A percentile compares a stretch with the other conserved stretches of the same genome.
phyloP scores from a whole-genome alignment of 257 asterid species.

The Plantago major region DNA sequence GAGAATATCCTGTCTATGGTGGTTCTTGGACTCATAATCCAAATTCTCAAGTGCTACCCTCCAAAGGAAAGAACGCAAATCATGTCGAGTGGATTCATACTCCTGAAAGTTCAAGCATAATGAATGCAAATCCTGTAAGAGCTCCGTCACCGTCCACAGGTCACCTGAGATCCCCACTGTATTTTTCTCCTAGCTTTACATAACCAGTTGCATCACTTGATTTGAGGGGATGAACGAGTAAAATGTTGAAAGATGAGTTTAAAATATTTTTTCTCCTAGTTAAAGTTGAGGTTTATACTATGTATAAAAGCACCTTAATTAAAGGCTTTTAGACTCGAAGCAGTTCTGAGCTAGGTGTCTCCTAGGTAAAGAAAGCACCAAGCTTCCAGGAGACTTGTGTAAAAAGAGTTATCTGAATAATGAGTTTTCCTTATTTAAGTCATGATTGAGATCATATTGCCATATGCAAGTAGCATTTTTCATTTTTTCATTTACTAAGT shows the following conservation, averaged over 20 bases:
- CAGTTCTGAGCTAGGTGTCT: constrained; percentile 22
- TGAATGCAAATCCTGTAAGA: constrained; percentile 22
- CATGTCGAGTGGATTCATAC: constrained; percentile 38
- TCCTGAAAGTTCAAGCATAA: constrained; percentile 21
- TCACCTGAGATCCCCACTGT: constrained; percentile 29
- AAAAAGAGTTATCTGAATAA: constrained; percentile 28
- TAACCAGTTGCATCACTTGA: constrained; percentile 21
- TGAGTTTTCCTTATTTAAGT: constrained; percentile 19
- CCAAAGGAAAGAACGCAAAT: constrained; percentile 27
- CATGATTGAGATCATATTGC: too few species aligned
- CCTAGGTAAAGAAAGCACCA: constrained; percentile 10
- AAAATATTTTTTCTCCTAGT: constrained; percentile 13
- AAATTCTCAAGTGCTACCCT: constrained; percentile 21
- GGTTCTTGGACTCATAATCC: constrained; percentile 32
- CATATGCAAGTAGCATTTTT: too few species aligned
- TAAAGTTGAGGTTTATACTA: constrained; percentile 20
- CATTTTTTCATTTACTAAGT: too few species aligned
- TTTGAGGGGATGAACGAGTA: constrained; percentile 16
- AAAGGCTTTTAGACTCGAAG: constrained; percentile 18
- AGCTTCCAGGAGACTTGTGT: constrained; percentile 21
- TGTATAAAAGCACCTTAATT: constrained; percentile 18
- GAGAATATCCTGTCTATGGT: constrained; percentile 25
- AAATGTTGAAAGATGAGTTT: constrained; percentile 26
- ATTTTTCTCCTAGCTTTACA: constrained; percentile 37
- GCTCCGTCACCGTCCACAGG: constrained; percentile 27